These are phyloP conservation scores for Aspergillus incahuasiensis DNA, from an alignment of 495 filamentous ascomycete genomes.

Conservation along the genomic window DNA sequence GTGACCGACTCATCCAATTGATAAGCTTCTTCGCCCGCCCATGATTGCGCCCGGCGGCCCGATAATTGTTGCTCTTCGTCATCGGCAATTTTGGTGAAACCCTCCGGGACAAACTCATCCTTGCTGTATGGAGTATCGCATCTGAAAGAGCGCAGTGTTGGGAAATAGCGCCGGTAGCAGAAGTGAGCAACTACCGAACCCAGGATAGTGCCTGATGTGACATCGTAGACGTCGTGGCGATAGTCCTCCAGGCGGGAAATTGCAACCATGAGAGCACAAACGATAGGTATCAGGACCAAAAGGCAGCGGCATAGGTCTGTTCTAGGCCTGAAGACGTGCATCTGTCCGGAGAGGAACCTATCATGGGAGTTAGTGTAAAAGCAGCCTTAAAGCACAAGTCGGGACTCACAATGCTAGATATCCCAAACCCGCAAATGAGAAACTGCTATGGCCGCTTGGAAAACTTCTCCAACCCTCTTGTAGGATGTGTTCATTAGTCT, in stretches of 20 bases:
- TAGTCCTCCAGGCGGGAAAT: conserved; percentile 93
- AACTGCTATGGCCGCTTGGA: conserved; percentile 82
- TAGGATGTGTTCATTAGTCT: conserved; percentile 67
- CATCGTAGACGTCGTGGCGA: conserved; percentile 91
- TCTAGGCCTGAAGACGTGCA: conserved; percentile 71
- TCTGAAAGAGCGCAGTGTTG: conserved; percentile 38
- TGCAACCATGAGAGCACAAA: conserved; percentile 82
- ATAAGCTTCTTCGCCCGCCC: conserved; percentile 22
- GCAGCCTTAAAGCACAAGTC: neutral
- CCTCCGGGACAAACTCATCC: conserved; percentile 32
- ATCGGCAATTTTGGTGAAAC: conserved; percentile 39
- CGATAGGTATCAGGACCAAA: conserved; percentile 54
- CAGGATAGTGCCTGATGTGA: conserved; percentile 68
- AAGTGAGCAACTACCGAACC: conserved; percentile 74
- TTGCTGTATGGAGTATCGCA: conserved; percentile 56
- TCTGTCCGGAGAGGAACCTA: conserved; percentile 71
- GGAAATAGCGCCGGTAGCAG: conserved; percentile 73
- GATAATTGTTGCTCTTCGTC: conserved; percentile 45
- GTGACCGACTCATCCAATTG: conserved; percentile 21
- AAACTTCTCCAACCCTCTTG: conserved; percentile 95
- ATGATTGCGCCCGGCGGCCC: conserved; percentile 9
- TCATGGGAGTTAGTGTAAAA: neutral
- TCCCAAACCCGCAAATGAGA: conserved; percentile 80
- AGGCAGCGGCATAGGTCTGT: conserved; percentile 65
- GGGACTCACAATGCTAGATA: conserved; percentile 61